Conservation (phyloP, 495 filamentous ascomycete genomes). For the Tricharina praecox region DNA sequence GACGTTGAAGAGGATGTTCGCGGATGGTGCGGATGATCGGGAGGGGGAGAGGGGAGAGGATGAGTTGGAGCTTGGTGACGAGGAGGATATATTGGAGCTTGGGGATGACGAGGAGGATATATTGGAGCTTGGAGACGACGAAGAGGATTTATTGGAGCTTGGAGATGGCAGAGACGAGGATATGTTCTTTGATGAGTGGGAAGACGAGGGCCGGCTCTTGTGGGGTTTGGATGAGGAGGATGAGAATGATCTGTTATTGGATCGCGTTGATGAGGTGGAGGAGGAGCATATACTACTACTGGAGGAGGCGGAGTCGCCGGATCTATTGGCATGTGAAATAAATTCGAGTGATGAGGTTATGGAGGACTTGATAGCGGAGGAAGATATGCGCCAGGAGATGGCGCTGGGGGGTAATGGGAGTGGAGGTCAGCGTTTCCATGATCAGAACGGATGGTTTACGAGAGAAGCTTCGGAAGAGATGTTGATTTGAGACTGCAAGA, state of each 20-base stretch:
- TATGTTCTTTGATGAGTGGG: background rate
- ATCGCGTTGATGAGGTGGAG: background rate
- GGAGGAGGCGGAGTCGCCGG: too few relatives aligned
- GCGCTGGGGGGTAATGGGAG: too few relatives aligned
- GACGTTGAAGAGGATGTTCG: background rate
- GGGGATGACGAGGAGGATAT: background rate
- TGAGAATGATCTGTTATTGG: background rate
- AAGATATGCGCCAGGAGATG: too few relatives aligned
- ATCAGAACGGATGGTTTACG: too few relatives aligned
- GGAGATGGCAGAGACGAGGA: background rate
- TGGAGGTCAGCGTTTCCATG: too few relatives aligned
- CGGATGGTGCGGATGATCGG: background rate
- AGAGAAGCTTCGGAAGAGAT: too few relatives aligned
- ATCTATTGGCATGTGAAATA: too few relatives aligned
- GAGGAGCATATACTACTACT: too few relatives aligned
- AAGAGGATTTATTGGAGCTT: constrained; percentile 2
- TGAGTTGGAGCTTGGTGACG: background rate
- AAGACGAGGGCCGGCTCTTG: background rate
- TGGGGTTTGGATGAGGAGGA: background rate
- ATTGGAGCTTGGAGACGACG: background rate
- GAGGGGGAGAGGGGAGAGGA: background rate
- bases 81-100: background rate
- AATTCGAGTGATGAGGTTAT: too few relatives aligned
- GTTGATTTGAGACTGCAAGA: too few relatives aligned
- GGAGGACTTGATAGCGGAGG: background rate